Percentiles rank a stretch among this genome's conserved stretches.
phyloP scores from a whole-genome alignment of 768 basidiomycete genomes.

The Gymnopilus dilepis region DNA sequence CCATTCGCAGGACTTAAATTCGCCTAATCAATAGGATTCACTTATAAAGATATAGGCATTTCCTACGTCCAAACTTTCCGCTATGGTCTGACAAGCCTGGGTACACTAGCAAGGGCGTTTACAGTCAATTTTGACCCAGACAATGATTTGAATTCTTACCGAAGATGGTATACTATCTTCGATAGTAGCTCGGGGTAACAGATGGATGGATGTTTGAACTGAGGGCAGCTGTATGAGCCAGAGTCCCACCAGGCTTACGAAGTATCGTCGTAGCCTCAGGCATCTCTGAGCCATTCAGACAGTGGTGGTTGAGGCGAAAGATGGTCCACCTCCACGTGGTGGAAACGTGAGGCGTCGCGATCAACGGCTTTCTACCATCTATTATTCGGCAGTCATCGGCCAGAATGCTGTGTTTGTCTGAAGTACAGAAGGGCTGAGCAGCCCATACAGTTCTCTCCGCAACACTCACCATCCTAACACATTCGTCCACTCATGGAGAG shows the following conservation, averaged over 20 bases:
- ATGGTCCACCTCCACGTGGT: too few species aligned
- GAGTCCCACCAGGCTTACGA: not conserved
- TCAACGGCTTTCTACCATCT: too few species aligned
- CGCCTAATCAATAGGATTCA: not conserved
- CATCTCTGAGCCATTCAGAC: not conserved
- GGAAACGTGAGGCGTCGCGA: too few species aligned
- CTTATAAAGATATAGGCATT: not conserved
- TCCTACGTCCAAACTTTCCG: constrained; percentile 2
- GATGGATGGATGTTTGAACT: not conserved
- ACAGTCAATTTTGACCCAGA: too few species aligned
- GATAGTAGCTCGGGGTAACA: not conserved
- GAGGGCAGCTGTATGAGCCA: not conserved
- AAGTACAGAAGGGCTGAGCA: not conserved
- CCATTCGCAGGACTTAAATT: constrained; percentile 13
- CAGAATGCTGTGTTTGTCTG: not conserved
- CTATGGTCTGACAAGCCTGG: constrained; percentile 7
- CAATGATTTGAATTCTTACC: not conserved
- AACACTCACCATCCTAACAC: not conserved
- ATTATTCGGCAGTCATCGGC: too few species aligned
- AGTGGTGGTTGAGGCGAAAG: not conserved
- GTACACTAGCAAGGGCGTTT: not conserved
- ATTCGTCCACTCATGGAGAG: not conserved
- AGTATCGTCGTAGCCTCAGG: not conserved
- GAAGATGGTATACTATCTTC: constrained; percentile 8
- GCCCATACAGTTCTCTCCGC: not conserved